Evolutionary conservation across 2,329 filamentous ascomycete genomes (phyloP).

Genomic region (Phoma sp.): DNA sequence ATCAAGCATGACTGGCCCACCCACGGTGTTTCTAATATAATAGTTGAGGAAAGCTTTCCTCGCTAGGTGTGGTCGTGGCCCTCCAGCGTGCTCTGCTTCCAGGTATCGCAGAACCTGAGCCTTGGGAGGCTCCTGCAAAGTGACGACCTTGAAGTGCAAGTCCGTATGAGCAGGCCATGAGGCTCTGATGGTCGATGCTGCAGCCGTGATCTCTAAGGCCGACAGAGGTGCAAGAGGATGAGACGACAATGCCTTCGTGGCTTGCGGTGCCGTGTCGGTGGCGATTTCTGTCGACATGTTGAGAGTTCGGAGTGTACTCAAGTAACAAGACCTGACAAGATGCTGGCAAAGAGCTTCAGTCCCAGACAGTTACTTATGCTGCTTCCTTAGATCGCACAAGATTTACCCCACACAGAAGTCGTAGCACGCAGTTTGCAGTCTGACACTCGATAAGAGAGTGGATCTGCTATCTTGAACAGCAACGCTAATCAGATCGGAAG

Average conservation of each 20-base stretch:
- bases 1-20: conserved; percentile 22
- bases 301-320: background rate
- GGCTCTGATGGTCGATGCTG: conserved; percentile 57
- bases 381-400: conserved; percentile 5
- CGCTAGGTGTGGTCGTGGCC: conserved; percentile 58
- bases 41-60: conserved; percentile 64
- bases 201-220: conserved; percentile 62
- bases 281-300: conserved; percentile 41
- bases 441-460: conserved; percentile 17
- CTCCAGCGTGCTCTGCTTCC: conserved; percentile 65
- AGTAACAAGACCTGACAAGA: background rate
- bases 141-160: conserved; percentile 71
- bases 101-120: conserved; percentile 64
- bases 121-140: conserved; percentile 70
- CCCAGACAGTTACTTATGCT: conserved; percentile 5
- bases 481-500: conserved; percentile 23
- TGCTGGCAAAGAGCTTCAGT: background rate
- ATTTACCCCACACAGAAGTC: conserved; percentile 10
- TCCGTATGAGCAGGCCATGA: conserved; percentile 63
- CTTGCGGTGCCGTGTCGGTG: conserved; percentile 27
- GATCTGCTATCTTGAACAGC: conserved; percentile 16
- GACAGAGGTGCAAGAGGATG: conserved; percentile 68
- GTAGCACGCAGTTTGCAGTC: background rate
- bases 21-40: conserved; percentile 65
- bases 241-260: conserved; percentile 30